Evolutionary conservation across 176 grass and related monocot species (phyloP).

Genomic region (Oryza officinalis): DNA sequence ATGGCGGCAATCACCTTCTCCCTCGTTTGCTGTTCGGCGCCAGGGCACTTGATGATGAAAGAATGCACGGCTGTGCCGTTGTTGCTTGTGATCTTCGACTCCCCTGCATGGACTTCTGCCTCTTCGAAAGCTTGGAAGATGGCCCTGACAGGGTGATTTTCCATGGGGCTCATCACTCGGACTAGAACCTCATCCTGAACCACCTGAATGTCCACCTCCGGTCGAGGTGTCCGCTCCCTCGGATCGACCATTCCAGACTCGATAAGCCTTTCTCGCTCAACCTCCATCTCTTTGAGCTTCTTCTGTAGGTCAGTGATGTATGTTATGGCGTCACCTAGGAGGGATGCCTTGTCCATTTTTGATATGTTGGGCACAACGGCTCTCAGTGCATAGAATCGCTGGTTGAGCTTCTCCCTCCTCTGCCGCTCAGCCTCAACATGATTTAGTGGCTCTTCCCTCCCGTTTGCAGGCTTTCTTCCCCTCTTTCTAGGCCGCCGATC

Average conservation of each 20-base stretch:
- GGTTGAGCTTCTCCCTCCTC: conserved; percentile 97
- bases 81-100: conserved; percentile 69
- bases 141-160: conserved; percentile 65
- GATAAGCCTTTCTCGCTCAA: conserved; percentile 57
- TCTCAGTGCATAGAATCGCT: conserved; percentile 86
- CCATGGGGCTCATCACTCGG: conserved; percentile 70
- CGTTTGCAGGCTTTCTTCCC: conserved; percentile 96
- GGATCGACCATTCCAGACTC: conserved; percentile 47
- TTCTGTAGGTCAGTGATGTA: conserved; percentile 97
- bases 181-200: conserved; percentile 81
- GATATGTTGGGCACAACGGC: conserved; percentile 96
- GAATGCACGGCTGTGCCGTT: conserved; percentile 64
- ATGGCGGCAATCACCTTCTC: conserved; percentile 73
- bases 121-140: conserved; percentile 88
- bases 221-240: conserved; percentile 41
- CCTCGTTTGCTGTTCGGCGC: conserved; percentile 76
- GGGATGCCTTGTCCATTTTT: conserved; percentile 97
- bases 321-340: conserved; percentile 77
- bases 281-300: conserved; percentile 91
- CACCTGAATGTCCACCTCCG: conserved; percentile 81
- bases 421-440: conserved; percentile 97
- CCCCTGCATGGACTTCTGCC: conserved; percentile 57
- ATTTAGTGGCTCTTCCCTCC: conserved; percentile 89
- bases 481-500: conserved; percentile 86
- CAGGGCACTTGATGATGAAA: conserved; percentile 79